phyloP scores from a whole-genome alignment of 1,139 yeast genomes.

The Nakaseomyces kungkrabaensis region DNA sequence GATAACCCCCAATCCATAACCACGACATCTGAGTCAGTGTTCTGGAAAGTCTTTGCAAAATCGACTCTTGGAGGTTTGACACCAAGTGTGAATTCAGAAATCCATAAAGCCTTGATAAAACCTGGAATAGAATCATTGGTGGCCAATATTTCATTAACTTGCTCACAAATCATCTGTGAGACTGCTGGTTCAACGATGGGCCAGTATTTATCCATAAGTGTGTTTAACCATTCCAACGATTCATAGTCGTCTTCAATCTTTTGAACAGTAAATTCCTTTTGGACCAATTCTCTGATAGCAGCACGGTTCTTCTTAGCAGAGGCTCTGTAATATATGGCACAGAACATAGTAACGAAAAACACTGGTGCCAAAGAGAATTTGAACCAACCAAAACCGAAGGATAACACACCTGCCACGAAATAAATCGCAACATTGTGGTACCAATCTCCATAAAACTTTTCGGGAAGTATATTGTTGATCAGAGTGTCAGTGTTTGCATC shows the following conservation, averaged over 20 bases:
- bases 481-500: constrained; percentile 60
- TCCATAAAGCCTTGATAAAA: constrained; percentile 70
- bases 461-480: constrained; percentile 62
- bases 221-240: constrained; percentile 88
- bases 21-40: constrained; percentile 80
- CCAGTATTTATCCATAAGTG: constrained; percentile 85
- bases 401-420: constrained; percentile 52
- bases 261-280: constrained; percentile 70
- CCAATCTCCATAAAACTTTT: constrained; percentile 85
- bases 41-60: constrained; percentile 73
- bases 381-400: constrained; percentile 73
- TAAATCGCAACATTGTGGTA: constrained; percentile 76
- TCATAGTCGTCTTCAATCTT: constrained; percentile 81
- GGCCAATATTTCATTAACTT: constrained; percentile 73
- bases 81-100: constrained; percentile 82
- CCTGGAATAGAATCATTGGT: constrained; percentile 66
- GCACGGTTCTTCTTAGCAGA: constrained; percentile 72
- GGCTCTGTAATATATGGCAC: constrained; percentile 66
- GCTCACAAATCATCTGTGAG: constrained; percentile 72
- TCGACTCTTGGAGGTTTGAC: constrained; percentile 92
- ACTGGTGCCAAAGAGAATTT: constrained; percentile 71
- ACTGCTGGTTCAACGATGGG: constrained; percentile 75
- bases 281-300: constrained; percentile 62
- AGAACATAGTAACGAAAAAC: constrained; percentile 51
- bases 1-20: constrained; percentile 94